Conservation (phyloP, 805 yeast genomes). For the Candida ipomoeae region DNA sequence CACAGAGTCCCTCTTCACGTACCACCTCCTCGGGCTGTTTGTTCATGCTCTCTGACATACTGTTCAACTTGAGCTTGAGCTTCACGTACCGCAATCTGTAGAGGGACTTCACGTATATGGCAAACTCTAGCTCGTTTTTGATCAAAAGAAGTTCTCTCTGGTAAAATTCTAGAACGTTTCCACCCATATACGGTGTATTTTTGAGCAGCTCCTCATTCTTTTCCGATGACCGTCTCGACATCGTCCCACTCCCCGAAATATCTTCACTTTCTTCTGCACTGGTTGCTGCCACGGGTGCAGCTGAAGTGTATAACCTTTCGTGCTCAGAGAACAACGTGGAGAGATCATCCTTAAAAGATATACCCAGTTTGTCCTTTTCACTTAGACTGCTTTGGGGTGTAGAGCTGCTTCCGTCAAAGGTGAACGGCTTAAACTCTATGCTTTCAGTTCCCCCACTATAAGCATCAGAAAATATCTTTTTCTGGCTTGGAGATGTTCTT, state of each 20-base stretch:
- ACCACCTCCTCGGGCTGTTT: constrained; percentile 1
- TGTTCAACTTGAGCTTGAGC: constrained; percentile 13
- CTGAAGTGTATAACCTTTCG: constrained; percentile 25
- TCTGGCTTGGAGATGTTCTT: not conserved
- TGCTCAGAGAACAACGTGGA: constrained; percentile 30
- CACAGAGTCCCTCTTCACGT: constrained; percentile 5
- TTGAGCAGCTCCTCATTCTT: not conserved
- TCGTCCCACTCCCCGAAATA: not conserved
- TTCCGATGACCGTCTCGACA: not conserved
- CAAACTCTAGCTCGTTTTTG: constrained; percentile 60
- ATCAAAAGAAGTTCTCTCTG: constrained; percentile 54
- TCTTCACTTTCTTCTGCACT: not conserved
- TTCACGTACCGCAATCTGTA: constrained; percentile 15
- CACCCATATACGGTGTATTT: not conserved
- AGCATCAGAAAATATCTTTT: not conserved
- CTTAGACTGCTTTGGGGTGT: not conserved
- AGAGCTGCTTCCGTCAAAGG: constrained; percentile 8
- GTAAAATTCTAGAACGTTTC: constrained; percentile 41
- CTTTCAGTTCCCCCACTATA: not conserved
- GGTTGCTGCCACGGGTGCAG: constrained; percentile 2
- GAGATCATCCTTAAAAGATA: constrained; percentile 8
- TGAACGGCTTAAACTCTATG: constrained; percentile 10
- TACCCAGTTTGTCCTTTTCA: not conserved
- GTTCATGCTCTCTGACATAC: constrained; percentile 5
- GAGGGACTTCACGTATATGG: constrained; percentile 48